Percentiles rank a stretch among this genome's conserved stretches.
Evolutionary conservation across 352 stramenopile species (phyloP).

Genomic region (Pythium guiyangense): DNA sequence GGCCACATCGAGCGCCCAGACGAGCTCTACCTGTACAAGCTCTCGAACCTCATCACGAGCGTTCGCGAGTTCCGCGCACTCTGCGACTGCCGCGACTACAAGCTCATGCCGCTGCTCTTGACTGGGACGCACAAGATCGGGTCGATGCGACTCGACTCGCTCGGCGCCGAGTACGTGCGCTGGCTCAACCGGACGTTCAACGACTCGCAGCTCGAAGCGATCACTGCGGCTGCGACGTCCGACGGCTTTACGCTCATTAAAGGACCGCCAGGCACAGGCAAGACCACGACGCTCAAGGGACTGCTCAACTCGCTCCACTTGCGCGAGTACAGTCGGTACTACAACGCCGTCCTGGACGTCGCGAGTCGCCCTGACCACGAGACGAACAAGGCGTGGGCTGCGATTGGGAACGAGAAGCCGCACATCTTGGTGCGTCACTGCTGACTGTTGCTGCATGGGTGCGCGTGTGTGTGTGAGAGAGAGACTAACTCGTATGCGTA

Average conservation of each 20-base stretch:
- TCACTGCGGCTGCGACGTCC: constrained; percentile 81
- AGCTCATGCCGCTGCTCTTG: constrained; percentile 69
- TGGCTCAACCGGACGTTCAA: constrained; percentile 85
- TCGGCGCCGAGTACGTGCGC: constrained; percentile 75
- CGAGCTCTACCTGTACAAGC: constrained; percentile 73
- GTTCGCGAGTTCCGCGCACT: constrained; percentile 84
- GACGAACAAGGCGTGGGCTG: constrained; percentile 76
- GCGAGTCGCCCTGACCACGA: constrained; percentile 72
- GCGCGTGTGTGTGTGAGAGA: background rate
- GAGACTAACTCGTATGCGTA: background rate
- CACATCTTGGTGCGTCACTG: constrained; percentile 75
- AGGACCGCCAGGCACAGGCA: constrained; percentile 85
- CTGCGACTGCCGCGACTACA: constrained; percentile 77
- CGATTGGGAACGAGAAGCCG: constrained; percentile 88
- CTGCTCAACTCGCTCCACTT: constrained; percentile 91
- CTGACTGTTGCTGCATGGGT: no score
- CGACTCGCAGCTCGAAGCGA: constrained; percentile 87
- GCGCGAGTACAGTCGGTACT: constrained; percentile 91
- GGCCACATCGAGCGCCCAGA: constrained; percentile 39
- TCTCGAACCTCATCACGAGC: constrained; percentile 86
- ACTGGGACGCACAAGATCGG: constrained; percentile 62
- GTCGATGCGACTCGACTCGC: constrained; percentile 77
- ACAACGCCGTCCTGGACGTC: constrained; percentile 86
- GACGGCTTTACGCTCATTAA: constrained; percentile 92
- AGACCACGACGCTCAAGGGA: constrained; percentile 91